These are phyloP conservation scores for Sarocladiaceae sp. DNA, from an alignment of 2,329 filamentous ascomycete genomes.

Conservation along the genomic window DNA sequence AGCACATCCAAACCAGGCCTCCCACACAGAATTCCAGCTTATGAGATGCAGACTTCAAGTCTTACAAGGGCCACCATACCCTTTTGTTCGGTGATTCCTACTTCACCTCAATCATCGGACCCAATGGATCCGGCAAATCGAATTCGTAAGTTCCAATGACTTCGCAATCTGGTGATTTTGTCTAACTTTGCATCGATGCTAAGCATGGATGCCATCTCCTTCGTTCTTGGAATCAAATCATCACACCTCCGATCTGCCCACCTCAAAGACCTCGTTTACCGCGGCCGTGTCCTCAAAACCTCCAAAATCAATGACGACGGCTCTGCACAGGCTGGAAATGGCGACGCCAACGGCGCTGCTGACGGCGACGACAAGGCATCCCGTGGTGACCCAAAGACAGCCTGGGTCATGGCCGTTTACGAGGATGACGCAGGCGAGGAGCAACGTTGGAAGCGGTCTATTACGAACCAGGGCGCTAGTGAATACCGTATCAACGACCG, in stretches of 20 bases:
- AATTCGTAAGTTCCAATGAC: conserved; percentile 67
- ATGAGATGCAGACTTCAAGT: conserved; percentile 74
- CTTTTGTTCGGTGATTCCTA: conserved; percentile 96
- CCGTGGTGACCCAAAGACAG: conserved; percentile 83
- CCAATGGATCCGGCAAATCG: conserved; percentile 98
- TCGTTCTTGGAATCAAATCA: conserved; percentile 97
- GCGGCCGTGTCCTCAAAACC: conserved; percentile 86
- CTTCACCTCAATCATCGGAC: conserved; percentile 98
- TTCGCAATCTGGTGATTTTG: background rate
- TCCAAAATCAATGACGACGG: conserved; percentile 91
- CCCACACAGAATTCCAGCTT: background rate
- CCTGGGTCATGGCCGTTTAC: conserved; percentile 99
- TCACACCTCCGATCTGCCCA: conserved; percentile 95
- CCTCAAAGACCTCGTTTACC: conserved; percentile 91
- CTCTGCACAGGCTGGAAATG: conserved; percentile 60
- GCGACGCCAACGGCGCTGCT: conserved; percentile 57
- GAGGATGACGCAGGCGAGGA: conserved; percentile 95
- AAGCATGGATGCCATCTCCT: conserved; percentile 99
- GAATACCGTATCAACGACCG: conserved; percentile 97
- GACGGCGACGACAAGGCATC: conserved; percentile 60
- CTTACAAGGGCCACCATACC: conserved; percentile 94
- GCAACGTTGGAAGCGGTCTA: conserved; percentile 92
- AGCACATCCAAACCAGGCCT: background rate
- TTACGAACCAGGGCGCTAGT: conserved; percentile 82
- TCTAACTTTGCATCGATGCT: conserved; percentile 11